These are phyloP conservation scores for Eucalyptus microcorys DNA, from an alignment of 345 rosid genomes.

Conservation along the genomic window DNA sequence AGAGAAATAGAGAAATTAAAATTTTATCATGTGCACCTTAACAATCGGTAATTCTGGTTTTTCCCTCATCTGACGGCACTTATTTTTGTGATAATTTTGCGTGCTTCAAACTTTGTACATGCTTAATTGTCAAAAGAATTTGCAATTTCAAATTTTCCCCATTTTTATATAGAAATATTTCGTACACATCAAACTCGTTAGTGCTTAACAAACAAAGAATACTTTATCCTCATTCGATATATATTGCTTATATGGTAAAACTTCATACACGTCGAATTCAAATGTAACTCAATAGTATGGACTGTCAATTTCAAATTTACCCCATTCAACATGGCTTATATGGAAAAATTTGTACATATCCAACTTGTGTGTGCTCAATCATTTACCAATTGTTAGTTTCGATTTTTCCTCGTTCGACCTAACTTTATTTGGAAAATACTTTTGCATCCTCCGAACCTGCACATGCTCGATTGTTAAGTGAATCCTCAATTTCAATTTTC, in stretches of 20 bases:
- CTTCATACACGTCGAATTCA: not conserved
- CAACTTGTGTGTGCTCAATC: not conserved
- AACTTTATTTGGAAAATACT: not conserved
- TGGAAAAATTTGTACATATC: not conserved
- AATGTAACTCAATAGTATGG: not conserved
- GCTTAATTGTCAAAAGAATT: not conserved
- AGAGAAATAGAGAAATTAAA: too few species aligned
- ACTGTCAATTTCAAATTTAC: not conserved
- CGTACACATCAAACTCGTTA: not conserved
- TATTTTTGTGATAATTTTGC: not conserved
- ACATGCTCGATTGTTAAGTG: not conserved
- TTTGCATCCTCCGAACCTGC: not conserved
- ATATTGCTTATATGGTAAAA: not conserved
- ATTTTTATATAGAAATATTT: not conserved
- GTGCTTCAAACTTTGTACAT: not conserved
- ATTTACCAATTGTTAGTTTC: not conserved
- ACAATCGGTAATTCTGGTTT: not conserved
- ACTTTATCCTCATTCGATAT: not conserved
- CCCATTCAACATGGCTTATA: not conserved
- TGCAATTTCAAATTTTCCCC: not conserved
- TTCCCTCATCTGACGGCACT: not conserved
- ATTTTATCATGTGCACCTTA: too few species aligned
- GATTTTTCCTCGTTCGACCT: not conserved
- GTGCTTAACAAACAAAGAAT: not conserved
- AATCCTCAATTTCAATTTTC: not conserved